A percentile compares a stretch with the other conserved stretches of the same genome.
Evolutionary conservation across 2,329 filamentous ascomycete species (phyloP).

Genomic region (Macrophomina tecta): DNA sequence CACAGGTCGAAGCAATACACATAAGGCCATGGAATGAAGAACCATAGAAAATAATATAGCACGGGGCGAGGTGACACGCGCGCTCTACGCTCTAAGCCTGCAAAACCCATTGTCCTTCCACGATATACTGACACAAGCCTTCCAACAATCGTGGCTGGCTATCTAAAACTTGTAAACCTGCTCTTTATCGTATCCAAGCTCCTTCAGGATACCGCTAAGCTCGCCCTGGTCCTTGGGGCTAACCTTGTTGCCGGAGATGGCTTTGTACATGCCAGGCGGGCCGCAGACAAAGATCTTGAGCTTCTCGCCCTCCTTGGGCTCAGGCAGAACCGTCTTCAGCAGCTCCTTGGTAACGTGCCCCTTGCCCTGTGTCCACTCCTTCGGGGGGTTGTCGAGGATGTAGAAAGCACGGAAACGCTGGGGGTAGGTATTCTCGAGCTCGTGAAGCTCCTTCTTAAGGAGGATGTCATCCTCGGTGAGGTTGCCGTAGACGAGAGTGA

Average conservation of each 20-base stretch:
- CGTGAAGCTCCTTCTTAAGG: constrained; percentile 80
- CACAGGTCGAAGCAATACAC: too few relatives aligned
- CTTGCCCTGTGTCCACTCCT: constrained; percentile 76
- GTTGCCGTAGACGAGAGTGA: constrained; percentile 94
- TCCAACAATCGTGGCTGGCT: neutral
- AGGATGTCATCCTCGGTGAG: constrained; percentile 88
- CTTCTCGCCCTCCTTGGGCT: constrained; percentile 82
- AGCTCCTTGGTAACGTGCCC: constrained; percentile 90
- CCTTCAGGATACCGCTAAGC: constrained; percentile 78
- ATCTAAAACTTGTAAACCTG: constrained; percentile 94
- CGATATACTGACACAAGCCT: neutral
- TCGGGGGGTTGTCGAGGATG: constrained; percentile 82
- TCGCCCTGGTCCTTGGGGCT: constrained; percentile 95
- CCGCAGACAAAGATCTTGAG: constrained; percentile 98
- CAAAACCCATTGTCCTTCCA: neutral
- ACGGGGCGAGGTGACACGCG: neutral
- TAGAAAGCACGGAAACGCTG: constrained; percentile 96
- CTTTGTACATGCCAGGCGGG: constrained; percentile 90
- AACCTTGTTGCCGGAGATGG: constrained; percentile 86
- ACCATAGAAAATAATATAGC: neutral
- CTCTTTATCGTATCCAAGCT: constrained; percentile 82
- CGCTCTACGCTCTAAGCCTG: constrained; percentile 21
- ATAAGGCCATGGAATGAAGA: neutral
- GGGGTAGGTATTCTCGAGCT: constrained; percentile 93
- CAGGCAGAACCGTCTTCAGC: constrained; percentile 91